Base-by-base conservation (phyloP, 768 basidiomycete species). In the Macrolepiota dolichaula region DNA sequence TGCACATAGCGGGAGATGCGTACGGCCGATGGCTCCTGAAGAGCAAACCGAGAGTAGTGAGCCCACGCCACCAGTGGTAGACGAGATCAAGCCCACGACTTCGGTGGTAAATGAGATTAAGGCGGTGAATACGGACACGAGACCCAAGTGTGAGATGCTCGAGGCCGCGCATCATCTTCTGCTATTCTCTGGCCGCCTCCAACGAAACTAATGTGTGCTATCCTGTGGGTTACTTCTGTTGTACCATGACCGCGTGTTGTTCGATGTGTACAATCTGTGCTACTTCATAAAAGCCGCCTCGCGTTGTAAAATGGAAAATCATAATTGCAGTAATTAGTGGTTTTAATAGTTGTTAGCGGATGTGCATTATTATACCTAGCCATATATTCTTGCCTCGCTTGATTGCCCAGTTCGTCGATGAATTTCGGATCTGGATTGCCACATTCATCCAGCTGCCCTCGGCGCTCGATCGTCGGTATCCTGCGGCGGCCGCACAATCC, bases 1-100 rank as follows among this genome's bases (percentile, higher is more conserved):
- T 49, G 85, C 81, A 64, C 88, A 90, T 67, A 78, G 83, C 35
- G 76, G 76, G 42, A 78, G 87, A 32, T 90, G 88, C 69, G 10
- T 35, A 35, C 46, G 35, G 50, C 47, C 47, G 19, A 10, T 37
- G 10, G 10, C 11, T 12, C 3, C 27, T 15, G 46, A 25, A 4
- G 38, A 27, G 19, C 42, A 44, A 44, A n/a, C 19, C 29, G 29
- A 32, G 29, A 32, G 29, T 7, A 32, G 29, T 32, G 7, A 32
- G 29, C 29, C 29, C 29, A 3, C 7, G 29, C 3, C 3, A 32
- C 7, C 7, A 7, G 29, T 32, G 29, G 29, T 3, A 32, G 29
- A 32, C 7, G 29, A 32, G 7, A 32, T 32, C 3, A 32, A 32
- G 29, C 29, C 29, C 29, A 3, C 7, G 29, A 32, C 3, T 3